phyloP scores from a whole-genome alignment of 2,329 filamentous ascomycete species.

The Alternaria ethzedia region DNA sequence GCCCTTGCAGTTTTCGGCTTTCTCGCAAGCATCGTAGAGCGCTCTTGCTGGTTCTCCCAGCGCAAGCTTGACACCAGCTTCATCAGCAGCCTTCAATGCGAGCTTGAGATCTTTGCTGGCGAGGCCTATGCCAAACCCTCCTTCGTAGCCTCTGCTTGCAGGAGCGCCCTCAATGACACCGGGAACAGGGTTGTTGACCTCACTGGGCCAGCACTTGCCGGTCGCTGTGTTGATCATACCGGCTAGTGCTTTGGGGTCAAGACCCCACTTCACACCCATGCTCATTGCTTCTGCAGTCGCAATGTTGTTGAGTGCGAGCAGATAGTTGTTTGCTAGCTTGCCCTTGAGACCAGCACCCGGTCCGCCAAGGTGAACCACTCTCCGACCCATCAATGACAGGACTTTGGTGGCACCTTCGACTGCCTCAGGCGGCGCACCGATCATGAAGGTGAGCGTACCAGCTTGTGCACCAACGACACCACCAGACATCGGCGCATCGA shows the following conservation, averaged over 20 bases:
- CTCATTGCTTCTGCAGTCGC: conserved; percentile 72
- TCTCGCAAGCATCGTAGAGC: conserved; percentile 55
- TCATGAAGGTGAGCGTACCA: conserved; percentile 94
- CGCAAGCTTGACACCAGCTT: conserved; percentile 53
- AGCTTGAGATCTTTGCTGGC: conserved; percentile 59
- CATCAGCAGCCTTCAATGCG: conserved; percentile 55
- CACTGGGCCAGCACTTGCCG: conserved; percentile 94
- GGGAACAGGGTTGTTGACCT: conserved; percentile 92
- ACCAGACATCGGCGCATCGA: conserved; percentile 96
- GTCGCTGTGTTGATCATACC: conserved; percentile 92
- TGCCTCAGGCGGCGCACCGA: conserved; percentile 70
- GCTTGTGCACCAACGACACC: conserved; percentile 90
- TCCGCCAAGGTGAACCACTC: conserved; percentile 82
- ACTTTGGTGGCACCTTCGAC: conserved; percentile 71
- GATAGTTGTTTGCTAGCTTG: conserved; percentile 97
- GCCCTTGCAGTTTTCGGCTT: conserved; percentile 53
- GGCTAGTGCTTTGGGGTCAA: conserved; percentile 72
- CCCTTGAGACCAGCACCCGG: conserved; percentile 87
- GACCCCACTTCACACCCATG: conserved; percentile 67
- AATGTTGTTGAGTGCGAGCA: conserved; percentile 91
- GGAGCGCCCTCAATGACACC: conserved; percentile 81
- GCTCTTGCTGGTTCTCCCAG: conserved; percentile 54
- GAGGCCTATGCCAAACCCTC: conserved; percentile 58
- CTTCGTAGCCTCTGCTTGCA: conserved; percentile 71
- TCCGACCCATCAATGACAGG: conserved; percentile 82